A percentile compares a stretch with the other conserved stretches of the same genome.
phyloP scores from a whole-genome alignment of 1,139 yeast species.

The Scheffersomyces quercinus region DNA sequence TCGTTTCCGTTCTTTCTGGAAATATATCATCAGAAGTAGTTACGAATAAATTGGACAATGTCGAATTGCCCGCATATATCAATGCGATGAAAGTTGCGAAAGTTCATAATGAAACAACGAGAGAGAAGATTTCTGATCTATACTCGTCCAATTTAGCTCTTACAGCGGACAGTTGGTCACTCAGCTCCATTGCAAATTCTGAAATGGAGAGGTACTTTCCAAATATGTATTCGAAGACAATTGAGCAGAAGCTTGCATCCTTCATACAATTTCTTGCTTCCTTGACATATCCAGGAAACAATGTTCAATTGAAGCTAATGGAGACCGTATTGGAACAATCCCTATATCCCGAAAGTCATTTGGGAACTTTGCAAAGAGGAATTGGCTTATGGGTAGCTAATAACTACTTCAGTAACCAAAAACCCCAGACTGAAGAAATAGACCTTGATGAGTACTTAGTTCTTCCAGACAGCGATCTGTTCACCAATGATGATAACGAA shows the following conservation, averaged over 20 bases:
- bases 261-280: constrained; percentile 8
- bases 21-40: background rate
- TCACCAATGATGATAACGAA: constrained; percentile 9
- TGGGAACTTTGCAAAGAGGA: constrained; percentile 4
- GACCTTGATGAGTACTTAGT: constrained; percentile 25
- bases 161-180: constrained; percentile 15
- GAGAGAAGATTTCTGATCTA: constrained; percentile 3
- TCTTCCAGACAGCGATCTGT: constrained; percentile 13
- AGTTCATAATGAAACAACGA: constrained; percentile 4
- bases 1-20: background rate
- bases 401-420: constrained; percentile 12
- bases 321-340: background rate
- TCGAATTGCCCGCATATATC: constrained; percentile 42
- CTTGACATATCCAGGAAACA: constrained; percentile 4
- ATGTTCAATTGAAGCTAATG: constrained; percentile 6
- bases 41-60: constrained; percentile 32
- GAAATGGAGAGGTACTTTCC: constrained; percentile 3
- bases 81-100: constrained; percentile 31
- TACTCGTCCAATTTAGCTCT: constrained; percentile 20
- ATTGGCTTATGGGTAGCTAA: constrained; percentile 35
- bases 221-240: constrained; percentile 6
- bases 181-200: constrained; percentile 1
- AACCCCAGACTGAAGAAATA: constrained; percentile 1
- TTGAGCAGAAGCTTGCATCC: constrained; percentile 9
- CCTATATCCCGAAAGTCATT: background rate